These are phyloP conservation scores for Oryza meyeriana DNA, from an alignment of 176 grass and related monocot species.

Conservation along the genomic window DNA sequence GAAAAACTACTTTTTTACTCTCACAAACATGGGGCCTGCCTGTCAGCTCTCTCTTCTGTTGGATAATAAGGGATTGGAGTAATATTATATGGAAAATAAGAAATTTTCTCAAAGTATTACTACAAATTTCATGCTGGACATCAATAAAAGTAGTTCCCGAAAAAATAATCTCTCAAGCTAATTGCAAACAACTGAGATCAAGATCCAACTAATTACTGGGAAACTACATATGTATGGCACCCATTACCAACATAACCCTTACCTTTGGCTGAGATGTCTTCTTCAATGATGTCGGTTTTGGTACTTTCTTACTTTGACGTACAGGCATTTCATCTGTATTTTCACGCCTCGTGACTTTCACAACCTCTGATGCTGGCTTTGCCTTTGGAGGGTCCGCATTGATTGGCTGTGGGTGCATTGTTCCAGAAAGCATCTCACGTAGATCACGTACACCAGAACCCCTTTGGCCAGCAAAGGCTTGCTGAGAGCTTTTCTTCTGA, in stretches of 20 bases:
- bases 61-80: neutral
- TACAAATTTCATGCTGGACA: neutral
- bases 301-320: conserved; percentile 52
- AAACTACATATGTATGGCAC: neutral
- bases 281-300: conserved; percentile 62
- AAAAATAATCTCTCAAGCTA: neutral
- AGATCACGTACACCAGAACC: conserved; percentile 57
- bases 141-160: neutral
- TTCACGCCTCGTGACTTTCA: conserved; percentile 60
- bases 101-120: neutral
- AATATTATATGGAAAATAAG: neutral
- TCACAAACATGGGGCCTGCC: neutral
- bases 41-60: neutral
- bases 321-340: conserved; percentile 38
- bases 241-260: neutral
- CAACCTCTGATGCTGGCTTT: conserved; percentile 54
- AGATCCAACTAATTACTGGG: neutral
- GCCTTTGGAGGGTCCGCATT: conserved; percentile 44
- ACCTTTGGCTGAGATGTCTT: conserved; percentile 73
- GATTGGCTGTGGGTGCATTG: conserved; percentile 54
- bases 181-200: neutral
- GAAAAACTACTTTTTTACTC: neutral
- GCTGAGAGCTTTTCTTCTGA: conserved; percentile 60
- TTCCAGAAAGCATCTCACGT: conserved; percentile 85
- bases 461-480: conserved; percentile 35